Evolutionary conservation across 768 basidiomycete species (phyloP).

Genomic region (Mycena epipterygia): DNA sequence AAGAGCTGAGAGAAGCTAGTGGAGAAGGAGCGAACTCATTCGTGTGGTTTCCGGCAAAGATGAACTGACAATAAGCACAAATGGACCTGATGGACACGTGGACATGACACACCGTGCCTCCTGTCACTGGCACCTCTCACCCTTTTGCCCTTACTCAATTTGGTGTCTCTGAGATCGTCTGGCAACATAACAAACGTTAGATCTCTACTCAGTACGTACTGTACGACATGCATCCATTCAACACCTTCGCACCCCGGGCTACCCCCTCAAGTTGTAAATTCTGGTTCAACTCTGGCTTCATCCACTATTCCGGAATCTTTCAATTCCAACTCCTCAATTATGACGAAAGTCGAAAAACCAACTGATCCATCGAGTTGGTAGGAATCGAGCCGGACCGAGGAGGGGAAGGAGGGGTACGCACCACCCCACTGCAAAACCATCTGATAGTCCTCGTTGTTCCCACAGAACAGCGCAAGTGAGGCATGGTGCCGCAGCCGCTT

Average conservation of each 20-base stretch:
- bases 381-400: neutral
- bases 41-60: too few relatives aligned
- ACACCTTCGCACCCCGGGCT: too few relatives aligned
- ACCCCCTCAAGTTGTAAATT: too few relatives aligned
- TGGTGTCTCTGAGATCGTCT: neutral
- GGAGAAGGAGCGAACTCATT: too few relatives aligned
- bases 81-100: too few relatives aligned
- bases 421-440: slow-evolving; percentile 73
- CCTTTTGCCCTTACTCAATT: neutral
- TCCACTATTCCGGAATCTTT: too few relatives aligned
- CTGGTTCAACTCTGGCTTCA: too few relatives aligned
- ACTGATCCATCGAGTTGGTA: too few relatives aligned
- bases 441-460: slow-evolving; percentile 83
- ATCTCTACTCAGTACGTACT: neutral
- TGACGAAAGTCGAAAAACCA: too few relatives aligned
- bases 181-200: neutral
- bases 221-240: neutral
- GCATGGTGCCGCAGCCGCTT: slow-evolving; percentile 84
- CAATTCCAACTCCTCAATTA: too few relatives aligned
- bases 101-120: neutral
- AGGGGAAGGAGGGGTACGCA: slow-evolving; percentile 38
- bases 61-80: too few relatives aligned
- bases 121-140: neutral
- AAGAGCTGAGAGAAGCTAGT: too few relatives aligned
- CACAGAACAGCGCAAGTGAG: slow-evolving; percentile 84